Evolutionary conservation across 768 basidiomycete genomes (phyloP), one percentile per base, ranked within the genome.

Genomic region (Dendrothele bispora): DNA sequence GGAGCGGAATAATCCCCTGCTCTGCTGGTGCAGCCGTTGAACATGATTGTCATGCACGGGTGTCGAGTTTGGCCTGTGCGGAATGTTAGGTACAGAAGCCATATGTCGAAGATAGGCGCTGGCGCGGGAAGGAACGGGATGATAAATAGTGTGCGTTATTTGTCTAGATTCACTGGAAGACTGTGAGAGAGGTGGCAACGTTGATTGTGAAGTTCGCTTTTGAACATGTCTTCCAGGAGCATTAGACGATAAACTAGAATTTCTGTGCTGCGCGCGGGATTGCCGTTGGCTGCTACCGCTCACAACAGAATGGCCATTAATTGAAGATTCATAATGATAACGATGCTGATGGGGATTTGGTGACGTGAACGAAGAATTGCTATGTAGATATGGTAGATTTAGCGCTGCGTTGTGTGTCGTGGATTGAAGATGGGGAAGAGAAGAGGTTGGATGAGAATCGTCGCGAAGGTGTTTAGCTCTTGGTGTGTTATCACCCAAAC

Each of bases 81-180:
- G 66, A 38, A 75, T 70, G 39, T 69, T 70, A 12, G 77, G 68
- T 15, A 65, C 65, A 26, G 88, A 89, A 1, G 79, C 79, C 73
- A 91, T 88, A 60, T 89, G 86, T 26, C 87, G 80, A 10, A 91
- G 76, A 58, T 88, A 84, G 5, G 82, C 79, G 4, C 78, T 77
- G 3, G 87, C 85, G 43, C 79, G 78, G 21, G 77, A 77, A 8
- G 78, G 74, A 18, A 60, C 67, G 1, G 72, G 74, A 18, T 69
- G 67, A 14, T 17, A 26, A 51, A 46, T 57, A 42, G 65, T 62
- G 11, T 62, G 55, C n/a, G 64, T 57, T 40, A 62, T 47, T 54
- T 30, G 30, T n/a, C 30, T 10, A n/a, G 30, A n/a, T 32, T 28
- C 3, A 12, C 25, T n/a, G 5, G 35, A 14, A 14, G 18, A 20